Percentiles rank a stretch among this genome's conserved stretches.
phyloP scores from a whole-genome alignment of 1,284 basidiomycete genomes.

The Xerocomus nothofagi region DNA sequence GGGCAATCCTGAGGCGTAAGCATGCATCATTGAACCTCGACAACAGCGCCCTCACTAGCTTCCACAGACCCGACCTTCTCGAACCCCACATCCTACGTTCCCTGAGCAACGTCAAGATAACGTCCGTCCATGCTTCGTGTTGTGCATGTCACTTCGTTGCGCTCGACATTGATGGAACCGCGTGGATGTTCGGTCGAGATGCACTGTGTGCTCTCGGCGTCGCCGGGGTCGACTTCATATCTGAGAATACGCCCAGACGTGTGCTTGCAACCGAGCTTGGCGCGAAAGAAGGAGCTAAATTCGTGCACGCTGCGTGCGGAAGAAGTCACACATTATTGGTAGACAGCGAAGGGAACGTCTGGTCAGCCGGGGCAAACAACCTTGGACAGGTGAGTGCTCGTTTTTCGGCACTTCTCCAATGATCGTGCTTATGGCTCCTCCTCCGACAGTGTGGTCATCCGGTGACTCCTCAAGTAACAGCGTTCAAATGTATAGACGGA shows the following conservation, averaged over 20 bases:
- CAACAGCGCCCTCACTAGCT: constrained; percentile 1
- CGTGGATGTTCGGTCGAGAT: constrained; percentile 88
- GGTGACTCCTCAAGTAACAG: constrained; percentile 58
- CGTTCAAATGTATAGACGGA: constrained; percentile 66
- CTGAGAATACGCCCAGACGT: constrained; percentile 70
- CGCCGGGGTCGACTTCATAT: constrained; percentile 54
- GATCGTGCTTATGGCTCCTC: constrained; percentile 15
- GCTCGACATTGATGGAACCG: constrained; percentile 73
- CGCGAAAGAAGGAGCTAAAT: constrained; percentile 58
- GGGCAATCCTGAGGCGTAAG: constrained; percentile 44
- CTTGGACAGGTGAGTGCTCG: constrained; percentile 69
- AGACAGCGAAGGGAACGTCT: constrained; percentile 78
- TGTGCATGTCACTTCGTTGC: constrained; percentile 74
- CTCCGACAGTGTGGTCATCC: constrained; percentile 67
- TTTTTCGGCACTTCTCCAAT: background rate
- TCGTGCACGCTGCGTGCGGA: constrained; percentile 82
- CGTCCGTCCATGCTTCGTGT: constrained; percentile 73
- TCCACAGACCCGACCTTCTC: constrained; percentile 66
- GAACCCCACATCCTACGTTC: constrained; percentile 88
- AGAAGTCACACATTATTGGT: constrained; percentile 82
- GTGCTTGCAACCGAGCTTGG: constrained; percentile 64
- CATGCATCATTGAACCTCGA: constrained; percentile 10
- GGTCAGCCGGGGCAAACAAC: constrained; percentile 82
- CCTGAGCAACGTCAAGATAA: constrained; percentile 74
- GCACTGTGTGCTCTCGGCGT: constrained; percentile 59